Evolutionary conservation across 2,329 filamentous ascomycete species (phyloP).

Genomic region (Myriosclerotinia scirpicola): DNA sequence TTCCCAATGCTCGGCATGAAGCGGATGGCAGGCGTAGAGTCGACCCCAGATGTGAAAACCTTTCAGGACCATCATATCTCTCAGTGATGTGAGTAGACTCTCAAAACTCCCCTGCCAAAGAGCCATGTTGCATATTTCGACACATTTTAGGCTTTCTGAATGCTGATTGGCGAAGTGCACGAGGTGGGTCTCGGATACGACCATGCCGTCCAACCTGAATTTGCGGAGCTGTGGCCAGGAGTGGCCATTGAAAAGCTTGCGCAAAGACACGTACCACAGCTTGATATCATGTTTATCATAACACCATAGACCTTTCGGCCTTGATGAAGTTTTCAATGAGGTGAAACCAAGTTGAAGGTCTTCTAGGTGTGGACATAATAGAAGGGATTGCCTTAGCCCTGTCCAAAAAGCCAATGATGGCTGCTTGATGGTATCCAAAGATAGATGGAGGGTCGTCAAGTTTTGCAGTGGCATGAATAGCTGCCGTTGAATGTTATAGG

Average conservation of each 20-base stretch:
- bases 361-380: background rate
- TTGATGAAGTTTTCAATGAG: too few relatives aligned
- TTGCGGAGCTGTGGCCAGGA: constrained; percentile 5
- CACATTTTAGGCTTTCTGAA: background rate
- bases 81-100: background rate
- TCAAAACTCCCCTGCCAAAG: background rate
- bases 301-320: background rate
- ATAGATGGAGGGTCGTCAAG: background rate
- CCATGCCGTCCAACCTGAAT: constrained; percentile 19
- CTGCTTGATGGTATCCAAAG: background rate
- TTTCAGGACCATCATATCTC: background rate
- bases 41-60: background rate
- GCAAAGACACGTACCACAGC: constrained; percentile 5
- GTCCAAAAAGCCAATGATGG: constrained; percentile 1
- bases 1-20: background rate
- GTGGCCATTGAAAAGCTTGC: constrained; percentile 5
- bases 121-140: constrained; percentile 12
- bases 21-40: background rate
- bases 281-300: background rate
- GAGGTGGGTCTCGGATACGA: constrained; percentile 11
- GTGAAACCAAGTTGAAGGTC: constrained; percentile 1
- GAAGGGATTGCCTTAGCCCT: background rate
- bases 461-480: background rate
- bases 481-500: background rate
- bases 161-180: constrained; percentile 10